Evolutionary conservation across 1,284 basidiomycete species (phyloP).

Genomic region (Phellopilus nigrolimitatus): DNA sequence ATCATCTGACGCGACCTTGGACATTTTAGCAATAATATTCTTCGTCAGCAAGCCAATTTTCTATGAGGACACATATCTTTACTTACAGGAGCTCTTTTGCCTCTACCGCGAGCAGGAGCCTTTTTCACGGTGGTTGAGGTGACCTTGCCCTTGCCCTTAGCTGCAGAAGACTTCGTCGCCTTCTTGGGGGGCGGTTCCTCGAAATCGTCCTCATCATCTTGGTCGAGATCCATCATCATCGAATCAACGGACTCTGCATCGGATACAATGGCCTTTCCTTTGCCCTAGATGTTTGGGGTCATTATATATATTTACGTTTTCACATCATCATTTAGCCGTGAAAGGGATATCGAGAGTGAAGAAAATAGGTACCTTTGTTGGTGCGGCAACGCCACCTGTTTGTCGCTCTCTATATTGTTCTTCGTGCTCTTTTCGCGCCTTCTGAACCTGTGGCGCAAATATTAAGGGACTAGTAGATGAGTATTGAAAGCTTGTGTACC

Average conservation of each 20-base stretch:
- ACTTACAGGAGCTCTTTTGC: slow-evolving; percentile 28
- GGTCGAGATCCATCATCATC: slow-evolving; percentile 68
- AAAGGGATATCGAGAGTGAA: slow-evolving; percentile 6
- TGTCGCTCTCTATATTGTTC: slow-evolving; percentile 49
- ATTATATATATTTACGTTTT: slow-evolving; percentile 29
- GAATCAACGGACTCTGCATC: slow-evolving; percentile 69
- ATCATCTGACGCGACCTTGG: slow-evolving; percentile 47
- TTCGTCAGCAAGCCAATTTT: neutral
- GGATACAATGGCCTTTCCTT: slow-evolving; percentile 50
- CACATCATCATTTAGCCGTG: slow-evolving; percentile 16
- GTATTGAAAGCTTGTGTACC: slow-evolving; percentile 38
- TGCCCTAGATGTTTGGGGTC: too few relatives aligned
- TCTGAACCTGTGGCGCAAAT: slow-evolving; percentile 43
- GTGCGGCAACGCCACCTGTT: slow-evolving; percentile 33
- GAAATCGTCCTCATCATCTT: slow-evolving; percentile 37
- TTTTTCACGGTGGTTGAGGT: slow-evolving; percentile 17
- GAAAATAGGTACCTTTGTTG: slow-evolving; percentile 36
- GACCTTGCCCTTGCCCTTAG: slow-evolving; percentile 17
- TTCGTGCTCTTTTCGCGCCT: slow-evolving; percentile 64
- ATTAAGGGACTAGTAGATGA: neutral
- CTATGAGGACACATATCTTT: slow-evolving; percentile 10
- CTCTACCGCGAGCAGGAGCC: slow-evolving; percentile 23
- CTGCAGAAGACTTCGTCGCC: slow-evolving; percentile 24
- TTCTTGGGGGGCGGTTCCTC: slow-evolving; percentile 54
- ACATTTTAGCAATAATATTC: neutral